phyloP scores from a whole-genome alignment of 345 rosid species.

The Psidium guajava region DNA sequence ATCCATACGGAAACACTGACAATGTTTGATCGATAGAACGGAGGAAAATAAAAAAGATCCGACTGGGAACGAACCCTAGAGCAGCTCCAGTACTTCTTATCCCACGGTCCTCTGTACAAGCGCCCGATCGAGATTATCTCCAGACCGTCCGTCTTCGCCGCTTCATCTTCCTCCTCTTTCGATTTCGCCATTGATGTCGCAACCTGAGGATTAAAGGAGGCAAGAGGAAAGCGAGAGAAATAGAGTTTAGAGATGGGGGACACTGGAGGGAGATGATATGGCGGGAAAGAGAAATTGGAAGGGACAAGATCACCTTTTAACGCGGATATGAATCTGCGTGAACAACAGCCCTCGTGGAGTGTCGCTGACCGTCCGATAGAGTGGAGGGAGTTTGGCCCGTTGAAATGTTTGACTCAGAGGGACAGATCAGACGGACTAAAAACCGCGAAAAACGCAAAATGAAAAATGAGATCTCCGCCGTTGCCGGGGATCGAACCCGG shows the following conservation, averaged over 20 bases:
- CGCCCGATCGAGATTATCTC: constrained; percentile 73
- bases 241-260: background rate
- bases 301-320: background rate
- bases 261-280: background rate
- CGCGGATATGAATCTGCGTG: background rate
- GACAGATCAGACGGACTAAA: background rate
- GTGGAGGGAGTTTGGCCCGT: background rate
- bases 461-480: constrained; percentile 21
- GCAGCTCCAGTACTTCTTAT: constrained; percentile 91
- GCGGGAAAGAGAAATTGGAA: background rate
- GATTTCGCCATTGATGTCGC: constrained; percentile 28
- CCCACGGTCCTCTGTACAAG: constrained; percentile 64
- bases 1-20: background rate
- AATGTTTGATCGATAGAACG: background rate
- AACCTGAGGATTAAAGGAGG: background rate
- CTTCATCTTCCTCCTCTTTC: constrained; percentile 13
- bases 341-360: background rate
- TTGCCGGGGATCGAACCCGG: constrained; percentile 98
- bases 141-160: constrained; percentile 35
- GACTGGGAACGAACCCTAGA: constrained; percentile 63
- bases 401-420: background rate
- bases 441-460: background rate
- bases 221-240: background rate
- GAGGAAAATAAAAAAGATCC: background rate
- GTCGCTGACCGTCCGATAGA: background rate